These are phyloP conservation scores for Zopfia rhizophila DNA, from an alignment of 2,329 filamentous ascomycete genomes.

Conservation along the genomic window DNA sequence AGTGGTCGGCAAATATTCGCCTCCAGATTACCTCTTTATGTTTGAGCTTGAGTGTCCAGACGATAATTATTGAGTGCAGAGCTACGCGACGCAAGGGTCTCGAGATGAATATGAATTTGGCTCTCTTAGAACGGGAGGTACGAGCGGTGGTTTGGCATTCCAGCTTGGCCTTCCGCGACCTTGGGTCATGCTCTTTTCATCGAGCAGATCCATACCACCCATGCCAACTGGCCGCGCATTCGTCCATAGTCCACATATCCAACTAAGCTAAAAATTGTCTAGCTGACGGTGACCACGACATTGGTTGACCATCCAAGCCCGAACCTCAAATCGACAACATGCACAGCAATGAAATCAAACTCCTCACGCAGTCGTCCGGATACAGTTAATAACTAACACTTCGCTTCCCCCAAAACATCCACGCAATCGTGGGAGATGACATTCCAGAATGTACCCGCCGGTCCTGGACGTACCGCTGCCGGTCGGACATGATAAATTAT, in stretches of 20 bases:
- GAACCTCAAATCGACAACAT: conserved; percentile 10
- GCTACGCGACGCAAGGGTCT: neutral
- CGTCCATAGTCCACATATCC: conserved; percentile 6
- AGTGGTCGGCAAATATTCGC: conserved; percentile 2
- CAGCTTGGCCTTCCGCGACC: conserved; percentile 1
- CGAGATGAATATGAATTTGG: neutral
- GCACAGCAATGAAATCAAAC: too few species aligned
- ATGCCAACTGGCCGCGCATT: conserved; percentile 1
- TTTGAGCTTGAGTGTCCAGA: too few species aligned
- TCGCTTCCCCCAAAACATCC: too few species aligned
- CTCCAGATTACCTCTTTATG: neutral
- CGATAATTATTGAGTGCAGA: conserved; percentile 3
- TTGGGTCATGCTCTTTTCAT: too few species aligned
- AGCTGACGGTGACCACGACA: too few species aligned
- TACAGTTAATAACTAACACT: too few species aligned
- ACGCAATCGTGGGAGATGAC: too few species aligned
- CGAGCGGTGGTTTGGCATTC: neutral
- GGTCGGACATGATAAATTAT: too few species aligned
- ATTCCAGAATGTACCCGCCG: too few species aligned
- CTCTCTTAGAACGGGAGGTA: conserved; percentile 16
- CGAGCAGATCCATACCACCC: too few species aligned
- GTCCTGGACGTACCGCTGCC: too few species aligned
- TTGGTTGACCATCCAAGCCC: conserved; percentile 17
- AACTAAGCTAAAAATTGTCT: conserved; percentile 18
- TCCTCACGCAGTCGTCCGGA: too few species aligned